Evolutionary conservation across 768 basidiomycete genomes (phyloP).

Genomic region (Xerocomellus amylosporus): DNA sequence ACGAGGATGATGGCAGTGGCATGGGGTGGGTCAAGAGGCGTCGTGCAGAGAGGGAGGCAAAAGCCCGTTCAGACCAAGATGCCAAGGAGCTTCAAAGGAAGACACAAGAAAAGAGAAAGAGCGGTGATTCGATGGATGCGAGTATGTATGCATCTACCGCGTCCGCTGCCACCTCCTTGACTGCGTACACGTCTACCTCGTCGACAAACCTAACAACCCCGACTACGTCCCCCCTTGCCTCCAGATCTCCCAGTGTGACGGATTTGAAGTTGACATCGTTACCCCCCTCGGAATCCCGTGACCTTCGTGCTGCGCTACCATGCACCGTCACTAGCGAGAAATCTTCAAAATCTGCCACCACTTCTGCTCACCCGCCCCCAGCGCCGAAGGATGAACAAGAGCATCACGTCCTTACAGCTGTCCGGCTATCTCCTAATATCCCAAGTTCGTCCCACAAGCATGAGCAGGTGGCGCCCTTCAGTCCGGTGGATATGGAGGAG

Average conservation of each 20-base stretch:
- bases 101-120: conserved; percentile 21
- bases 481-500: conserved; percentile 12
- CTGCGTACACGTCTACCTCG: conserved; percentile 20
- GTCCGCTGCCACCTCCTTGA: conserved; percentile 25
- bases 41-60: conserved; percentile 55
- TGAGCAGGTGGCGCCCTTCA: conserved; percentile 1
- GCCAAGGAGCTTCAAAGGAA: conserved; percentile 10
- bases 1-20: conserved; percentile 81
- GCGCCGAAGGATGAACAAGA: conserved; percentile 15
- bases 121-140: conserved; percentile 22
- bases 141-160: conserved; percentile 22
- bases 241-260: conserved; percentile 20
- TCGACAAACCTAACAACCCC: conserved; percentile 20
- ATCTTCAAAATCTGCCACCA: background rate
- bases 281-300: background rate
- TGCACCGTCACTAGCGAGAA: background rate
- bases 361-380: background rate
- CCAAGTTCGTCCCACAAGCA: conserved; percentile 8
- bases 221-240: conserved; percentile 17
- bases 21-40: conserved; percentile 78
- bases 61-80: conserved; percentile 23
- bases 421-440: conserved; percentile 23
- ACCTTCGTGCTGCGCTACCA: background rate
- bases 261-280: conserved; percentile 16
- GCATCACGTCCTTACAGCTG: conserved; percentile 24